Conservation (phyloP, 305 asterid species). For the Solanum hybrid region DNA sequence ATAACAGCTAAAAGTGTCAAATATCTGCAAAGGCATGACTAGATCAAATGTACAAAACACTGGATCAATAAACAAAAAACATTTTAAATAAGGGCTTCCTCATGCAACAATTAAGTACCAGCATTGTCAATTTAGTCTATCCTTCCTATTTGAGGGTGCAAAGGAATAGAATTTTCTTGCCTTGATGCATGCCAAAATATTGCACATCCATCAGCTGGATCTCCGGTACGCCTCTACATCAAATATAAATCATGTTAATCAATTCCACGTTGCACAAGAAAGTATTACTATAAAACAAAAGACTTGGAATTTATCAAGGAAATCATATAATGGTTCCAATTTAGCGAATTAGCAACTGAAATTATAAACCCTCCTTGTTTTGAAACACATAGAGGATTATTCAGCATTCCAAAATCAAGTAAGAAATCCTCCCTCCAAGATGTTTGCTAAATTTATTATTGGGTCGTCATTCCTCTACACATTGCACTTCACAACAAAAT, state of each 20-base stretch:
- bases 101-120: background rate
- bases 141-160: background rate
- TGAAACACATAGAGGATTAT: background rate
- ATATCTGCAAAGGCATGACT: background rate
- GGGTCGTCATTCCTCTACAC: background rate
- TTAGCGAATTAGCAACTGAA: background rate
- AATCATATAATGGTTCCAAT: background rate
- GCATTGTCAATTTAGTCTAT: background rate
- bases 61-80: background rate
- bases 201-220: constrained; percentile 93
- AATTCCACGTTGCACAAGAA: background rate
- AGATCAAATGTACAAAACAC: background rate
- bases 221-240: constrained; percentile 89
- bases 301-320: background rate
- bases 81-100: background rate
- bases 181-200: constrained; percentile 85
- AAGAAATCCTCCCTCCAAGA: background rate
- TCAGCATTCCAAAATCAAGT: background rate
- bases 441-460: background rate
- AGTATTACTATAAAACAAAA: background rate
- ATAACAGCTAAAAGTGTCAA: background rate
- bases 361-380: background rate
- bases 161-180: constrained; percentile 27
- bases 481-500: background rate
- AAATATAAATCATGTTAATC: constrained; percentile 8